A percentile compares a stretch with the other conserved stretches of the same genome.
phyloP scores from a whole-genome alignment of 2,329 filamentous ascomycete species.

The Tolypocladium tropicale region DNA sequence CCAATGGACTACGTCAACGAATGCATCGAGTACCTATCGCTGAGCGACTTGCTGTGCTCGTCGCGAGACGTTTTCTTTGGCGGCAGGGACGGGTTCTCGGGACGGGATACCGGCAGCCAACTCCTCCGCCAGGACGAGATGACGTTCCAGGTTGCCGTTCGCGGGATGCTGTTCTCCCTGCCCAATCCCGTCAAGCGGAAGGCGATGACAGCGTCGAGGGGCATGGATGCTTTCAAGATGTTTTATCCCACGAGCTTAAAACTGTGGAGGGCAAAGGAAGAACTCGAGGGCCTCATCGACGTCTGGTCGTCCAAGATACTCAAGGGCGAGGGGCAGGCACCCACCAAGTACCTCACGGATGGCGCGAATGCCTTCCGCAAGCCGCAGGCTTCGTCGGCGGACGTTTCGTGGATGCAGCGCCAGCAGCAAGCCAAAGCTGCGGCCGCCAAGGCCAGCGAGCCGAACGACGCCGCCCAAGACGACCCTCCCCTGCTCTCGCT shows the following conservation, averaged over 20 bases:
- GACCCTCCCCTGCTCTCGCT: constrained; percentile 41
- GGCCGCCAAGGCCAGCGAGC: constrained; percentile 6
- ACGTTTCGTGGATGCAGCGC: constrained; percentile 23
- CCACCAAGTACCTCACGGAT: constrained; percentile 28
- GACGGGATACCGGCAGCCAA: constrained; percentile 54
- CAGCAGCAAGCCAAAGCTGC: constrained; percentile 15
- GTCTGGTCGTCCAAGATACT: constrained; percentile 54
- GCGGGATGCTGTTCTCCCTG: constrained; percentile 75
- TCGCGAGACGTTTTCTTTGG: constrained; percentile 61
- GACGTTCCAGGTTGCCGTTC: constrained; percentile 80
- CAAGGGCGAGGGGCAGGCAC: constrained; percentile 35
- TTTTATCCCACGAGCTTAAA: constrained; percentile 82
- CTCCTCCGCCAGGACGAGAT: constrained; percentile 86
- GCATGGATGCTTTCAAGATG: constrained; percentile 69
- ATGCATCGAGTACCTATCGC: constrained; percentile 81
- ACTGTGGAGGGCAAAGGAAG: constrained; percentile 74
- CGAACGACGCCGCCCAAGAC: constrained; percentile 9
- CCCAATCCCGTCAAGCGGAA: constrained; percentile 77
- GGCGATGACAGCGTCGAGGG: constrained; percentile 31
- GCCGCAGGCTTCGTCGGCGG: constrained; percentile 19
- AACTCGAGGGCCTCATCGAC: constrained; percentile 65
- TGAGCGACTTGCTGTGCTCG: constrained; percentile 75
- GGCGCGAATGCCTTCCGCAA: constrained; percentile 39
- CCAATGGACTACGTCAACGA: constrained; percentile 70
- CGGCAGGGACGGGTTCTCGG: constrained; percentile 42